Evolutionary conservation across 2,329 filamentous ascomycete species (phyloP), one percentile per base, ranked within the genome.

Genomic region (Fusarium nurragi): DNA sequence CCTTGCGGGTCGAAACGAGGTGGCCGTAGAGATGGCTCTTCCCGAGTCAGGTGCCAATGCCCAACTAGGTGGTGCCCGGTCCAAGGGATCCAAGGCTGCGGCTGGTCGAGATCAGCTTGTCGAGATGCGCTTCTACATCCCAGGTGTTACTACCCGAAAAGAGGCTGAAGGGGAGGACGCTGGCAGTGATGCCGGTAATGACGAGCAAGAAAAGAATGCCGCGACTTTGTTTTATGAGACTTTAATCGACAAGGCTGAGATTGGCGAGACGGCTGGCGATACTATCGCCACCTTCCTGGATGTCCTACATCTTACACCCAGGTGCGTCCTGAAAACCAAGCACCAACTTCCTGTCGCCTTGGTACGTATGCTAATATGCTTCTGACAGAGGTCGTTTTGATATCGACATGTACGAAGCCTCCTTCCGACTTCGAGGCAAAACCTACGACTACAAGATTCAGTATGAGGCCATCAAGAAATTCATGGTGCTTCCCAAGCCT

Each of bases 401-500:
- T 77, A 97, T 99, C 80, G 95, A 99, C 78, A 97, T 99, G 91
- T 99, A 99, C 85, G 95, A 98, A 78, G 90, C 88, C 16, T 98
- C 95, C 3, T 98, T 99, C 86, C 91, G 95, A 64, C 86, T 99
- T 63, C 94, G 95, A 68, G 95, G 95, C 74, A 99, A 99, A 82
- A 99, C 95, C 22, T 99, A 99, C 83, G 96, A 99, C 82, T 99
- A 99, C 88, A 99, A 99, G 86, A 98, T 99, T 68, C 93, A 97
- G 77, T 99, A 97, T 79, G 92, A 97, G 56, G 88, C 90, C 46
- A 93, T 98, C 80, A 99, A 99, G 84, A 98, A 98, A 78, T 98
- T 98, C 77, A 97, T 99, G 89, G 87, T 98, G 26, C 88, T 99
- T 7, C 95, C 95, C 44, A 99, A 99, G 81, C 95, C 95, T n/a